Evolutionary conservation across 75 land plant species (phyloP), one percentile per base, ranked within the genome.

Genomic region (Picea glauca): DNA sequence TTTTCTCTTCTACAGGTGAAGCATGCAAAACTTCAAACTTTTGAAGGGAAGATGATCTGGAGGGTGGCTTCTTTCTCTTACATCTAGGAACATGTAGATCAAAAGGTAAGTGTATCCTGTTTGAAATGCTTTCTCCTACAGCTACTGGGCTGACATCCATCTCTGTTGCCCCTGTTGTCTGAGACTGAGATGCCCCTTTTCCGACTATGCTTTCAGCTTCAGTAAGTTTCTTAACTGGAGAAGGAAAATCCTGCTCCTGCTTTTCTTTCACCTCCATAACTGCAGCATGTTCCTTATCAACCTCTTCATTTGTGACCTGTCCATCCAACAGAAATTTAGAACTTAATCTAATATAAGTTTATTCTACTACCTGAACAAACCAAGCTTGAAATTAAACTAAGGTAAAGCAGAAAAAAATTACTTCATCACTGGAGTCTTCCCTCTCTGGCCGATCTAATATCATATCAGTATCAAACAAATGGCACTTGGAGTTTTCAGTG

Each of bases 361-460:
- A 50, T 68, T 68, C 21, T 68, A 40, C 50, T 14, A 33, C 21
- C 9, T 40, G 23, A 68, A 68, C 21, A 68, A 43, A 68, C 40
- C 20, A 35, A 35, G 40, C 43, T 38, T 18, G 33, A 11, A 40
- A 68, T 38, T 20, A 18, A 68, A 40, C 72, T 20, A 18, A 40
- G 21, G 21, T 17, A 38, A 68, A 40, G 0, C 40, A 40, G 13
- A 8, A 17, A 8, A 46, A 18, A n/a, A 38, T 70, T 20, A 70
- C 73, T 46, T 70, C 73, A 70, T 70, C 73, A 40, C 73, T 70
- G 21, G 73, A 70, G 46, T 70, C 73, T 70, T 70, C 73, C 54
- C 43, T 70, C 50, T 70, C 73, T 2, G 73, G 73, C 21, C 2
- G 73, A 70, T 70, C 73, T 40, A 70, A 5, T 20, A 70, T 38